phyloP scores from a whole-genome alignment of 352 stramenopile genomes.

The Pythium phragmitis region DNA sequence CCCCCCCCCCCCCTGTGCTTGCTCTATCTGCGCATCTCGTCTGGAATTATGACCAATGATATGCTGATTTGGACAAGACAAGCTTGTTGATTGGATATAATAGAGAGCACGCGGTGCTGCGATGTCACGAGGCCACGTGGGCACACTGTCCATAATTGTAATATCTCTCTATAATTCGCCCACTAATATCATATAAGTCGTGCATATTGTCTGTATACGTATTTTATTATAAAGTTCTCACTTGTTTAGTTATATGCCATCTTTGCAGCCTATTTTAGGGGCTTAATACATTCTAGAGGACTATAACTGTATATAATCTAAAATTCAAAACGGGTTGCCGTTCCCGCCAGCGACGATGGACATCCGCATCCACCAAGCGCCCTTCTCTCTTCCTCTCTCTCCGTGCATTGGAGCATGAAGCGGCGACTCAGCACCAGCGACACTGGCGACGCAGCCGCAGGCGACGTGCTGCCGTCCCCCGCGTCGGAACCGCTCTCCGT shows the following conservation, averaged over 20 bases:
- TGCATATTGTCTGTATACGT: neutral
- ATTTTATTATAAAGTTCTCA: neutral
- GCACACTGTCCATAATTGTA: neutral
- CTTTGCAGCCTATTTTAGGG: no score
- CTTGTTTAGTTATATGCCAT: neutral
- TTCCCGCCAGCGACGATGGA: neutral
- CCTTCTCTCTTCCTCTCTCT: neutral
- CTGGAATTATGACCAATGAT: constrained; percentile 21
- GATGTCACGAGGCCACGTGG: constrained; percentile 27
- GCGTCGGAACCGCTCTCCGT: constrained; percentile 4
- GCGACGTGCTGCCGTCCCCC: neutral
- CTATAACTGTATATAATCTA: constrained; percentile 4
- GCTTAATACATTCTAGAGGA: no score
- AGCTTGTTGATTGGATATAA: constrained; percentile 18
- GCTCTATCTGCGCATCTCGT: constrained; percentile 15
- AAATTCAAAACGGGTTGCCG: constrained; percentile 7
- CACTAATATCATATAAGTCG: neutral
- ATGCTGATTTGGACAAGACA: neutral
- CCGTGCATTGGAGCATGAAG: constrained; percentile 20
- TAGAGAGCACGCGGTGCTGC: neutral
- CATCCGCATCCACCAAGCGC: neutral
- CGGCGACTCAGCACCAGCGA: constrained; percentile 20
- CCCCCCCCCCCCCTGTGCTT: constrained; percentile 5
- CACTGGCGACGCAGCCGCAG: neutral
- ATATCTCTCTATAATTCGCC: neutral